phyloP scores from a whole-genome alignment of 495 filamentous ascomycete species.

The Peziza echinospora region DNA sequence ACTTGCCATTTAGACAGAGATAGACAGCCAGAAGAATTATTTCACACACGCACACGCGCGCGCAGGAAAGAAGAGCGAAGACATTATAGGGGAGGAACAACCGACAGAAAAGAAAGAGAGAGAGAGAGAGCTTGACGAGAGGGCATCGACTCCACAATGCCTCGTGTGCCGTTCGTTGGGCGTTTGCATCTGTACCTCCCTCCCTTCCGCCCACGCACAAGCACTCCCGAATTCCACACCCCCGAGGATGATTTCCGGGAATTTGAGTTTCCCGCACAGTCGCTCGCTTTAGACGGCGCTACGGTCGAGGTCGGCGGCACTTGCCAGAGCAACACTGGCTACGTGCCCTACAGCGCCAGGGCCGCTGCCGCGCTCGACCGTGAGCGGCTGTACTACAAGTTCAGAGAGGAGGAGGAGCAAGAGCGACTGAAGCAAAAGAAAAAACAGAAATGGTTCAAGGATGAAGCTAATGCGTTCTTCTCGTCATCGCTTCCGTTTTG shows the following conservation, averaged over 20 bases:
- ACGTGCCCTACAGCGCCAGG: too few species aligned
- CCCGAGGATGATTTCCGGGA: neutral
- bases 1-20: neutral
- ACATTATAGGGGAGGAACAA: neutral
- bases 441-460: neutral
- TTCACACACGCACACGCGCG: neutral
- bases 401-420: conserved; percentile 1
- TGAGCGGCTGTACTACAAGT: neutral
- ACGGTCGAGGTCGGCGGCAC: too few species aligned
- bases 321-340: too few species aligned
- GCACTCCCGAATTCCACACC: neutral
- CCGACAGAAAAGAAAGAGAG: neutral
- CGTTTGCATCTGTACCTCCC: conserved; percentile 46
- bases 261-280: neutral
- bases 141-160: conserved; percentile 25
- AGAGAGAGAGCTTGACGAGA: neutral
- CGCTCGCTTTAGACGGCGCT: neutral
- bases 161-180: conserved; percentile 63
- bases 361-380: neutral
- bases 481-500: neutral
- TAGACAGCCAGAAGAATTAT: neutral
- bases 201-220: neutral
- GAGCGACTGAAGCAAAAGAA: neutral
- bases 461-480: neutral
- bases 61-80: neutral